Percentiles rank a stretch among this genome's conserved stretches.
These are phyloP conservation scores for Boletus edulis DNA, from an alignment of 768 basidiomycete species.

Conservation along the genomic window DNA sequence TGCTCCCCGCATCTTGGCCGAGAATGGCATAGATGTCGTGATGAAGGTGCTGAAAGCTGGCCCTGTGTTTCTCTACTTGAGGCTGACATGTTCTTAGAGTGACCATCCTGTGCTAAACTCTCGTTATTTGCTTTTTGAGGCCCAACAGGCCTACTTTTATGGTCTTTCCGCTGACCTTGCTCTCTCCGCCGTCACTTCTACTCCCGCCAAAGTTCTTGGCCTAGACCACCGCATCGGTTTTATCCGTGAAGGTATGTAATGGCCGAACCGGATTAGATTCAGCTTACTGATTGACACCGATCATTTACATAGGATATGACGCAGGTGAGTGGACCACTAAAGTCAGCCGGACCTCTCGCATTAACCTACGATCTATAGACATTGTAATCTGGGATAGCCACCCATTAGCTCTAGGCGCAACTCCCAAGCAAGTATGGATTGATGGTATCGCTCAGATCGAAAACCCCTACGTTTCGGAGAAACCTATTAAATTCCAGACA, in stretches of 20 bases:
- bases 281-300: neutral
- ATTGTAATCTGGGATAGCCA: conserved; percentile 76
- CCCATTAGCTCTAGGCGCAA: conserved; percentile 73
- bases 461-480: conserved; percentile 45
- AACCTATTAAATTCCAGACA: conserved; percentile 52
- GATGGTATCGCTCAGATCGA: conserved; percentile 77
- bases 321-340: conserved; percentile 44
- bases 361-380: conserved; percentile 38
- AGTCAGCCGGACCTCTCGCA: neutral
- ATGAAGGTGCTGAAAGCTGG: conserved; percentile 50
- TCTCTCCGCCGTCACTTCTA: conserved; percentile 66
- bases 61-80: conserved; percentile 8
- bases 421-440: conserved; percentile 79
- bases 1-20: conserved; percentile 56
- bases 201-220: conserved; percentile 69
- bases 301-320: conserved; percentile 52
- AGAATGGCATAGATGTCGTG: conserved; percentile 53
- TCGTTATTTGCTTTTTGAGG: conserved; percentile 55
- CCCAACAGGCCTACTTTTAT: conserved; percentile 67
- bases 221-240: conserved; percentile 75
- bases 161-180: conserved; percentile 66
- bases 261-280: neutral
- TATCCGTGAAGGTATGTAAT: conserved; percentile 43
- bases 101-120: conserved; percentile 57
- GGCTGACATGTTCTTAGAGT: conserved; percentile 33